Conservation (phyloP, 768 basidiomycete species). For the Suillus luteus region DNA sequence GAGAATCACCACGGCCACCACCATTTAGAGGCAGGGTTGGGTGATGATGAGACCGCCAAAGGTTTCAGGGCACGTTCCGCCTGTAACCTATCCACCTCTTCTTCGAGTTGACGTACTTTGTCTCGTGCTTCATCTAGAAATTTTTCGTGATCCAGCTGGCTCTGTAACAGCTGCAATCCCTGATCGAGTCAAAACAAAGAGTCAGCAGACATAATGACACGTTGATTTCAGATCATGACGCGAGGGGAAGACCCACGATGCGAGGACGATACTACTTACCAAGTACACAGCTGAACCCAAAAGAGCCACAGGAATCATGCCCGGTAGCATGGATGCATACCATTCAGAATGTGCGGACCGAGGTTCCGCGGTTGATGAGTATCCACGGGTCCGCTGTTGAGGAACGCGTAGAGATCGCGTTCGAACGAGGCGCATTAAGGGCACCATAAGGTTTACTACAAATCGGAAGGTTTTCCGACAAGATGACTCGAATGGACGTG, state of each 20-base stretch:
- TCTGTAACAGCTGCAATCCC: conserved; percentile 68
- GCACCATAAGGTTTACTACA: conserved; percentile 3
- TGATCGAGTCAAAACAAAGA: conserved; percentile 29
- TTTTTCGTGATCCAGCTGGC: conserved; percentile 68
- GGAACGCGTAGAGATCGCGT: not conserved
- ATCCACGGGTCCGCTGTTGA: not conserved
- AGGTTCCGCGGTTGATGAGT: conserved; percentile 9
- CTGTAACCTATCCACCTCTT: conserved; percentile 48
- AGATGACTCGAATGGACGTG: not conserved
- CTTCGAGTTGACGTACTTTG: conserved; percentile 57
- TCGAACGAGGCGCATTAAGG: not conserved
- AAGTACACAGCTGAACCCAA: conserved; percentile 81
- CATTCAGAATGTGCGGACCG: conserved; percentile 60
- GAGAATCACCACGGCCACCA: conserved; percentile 27
- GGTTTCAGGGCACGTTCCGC: conserved; percentile 12
- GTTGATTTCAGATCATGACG: conserved; percentile 7
- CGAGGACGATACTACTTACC: conserved; percentile 40
- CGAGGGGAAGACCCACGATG: conserved; percentile 12
- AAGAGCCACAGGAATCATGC: conserved; percentile 77
- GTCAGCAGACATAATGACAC: conserved; percentile 17
- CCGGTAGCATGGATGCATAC: conserved; percentile 70
- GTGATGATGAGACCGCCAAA: conserved; percentile 3
- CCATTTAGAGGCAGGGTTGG: conserved; percentile 12
- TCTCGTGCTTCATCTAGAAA: conserved; percentile 62
- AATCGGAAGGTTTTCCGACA: not conserved